Evolutionary conservation across 495 filamentous ascomycete genomes (phyloP).

Genomic region (Platismatia glauca): DNA sequence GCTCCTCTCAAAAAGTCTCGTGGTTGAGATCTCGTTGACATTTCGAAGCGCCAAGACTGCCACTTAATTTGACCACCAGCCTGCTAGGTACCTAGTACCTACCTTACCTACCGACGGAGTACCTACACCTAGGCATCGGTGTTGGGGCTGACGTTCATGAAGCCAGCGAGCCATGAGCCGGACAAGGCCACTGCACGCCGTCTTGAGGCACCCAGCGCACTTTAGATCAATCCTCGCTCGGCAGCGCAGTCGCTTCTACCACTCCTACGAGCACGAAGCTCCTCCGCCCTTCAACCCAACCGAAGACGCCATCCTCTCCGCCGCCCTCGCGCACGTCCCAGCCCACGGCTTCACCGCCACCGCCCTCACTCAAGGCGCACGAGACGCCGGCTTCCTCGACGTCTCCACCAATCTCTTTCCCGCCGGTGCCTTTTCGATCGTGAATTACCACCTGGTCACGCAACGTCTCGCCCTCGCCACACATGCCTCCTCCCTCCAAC

Average conservation of each 20-base stretch:
- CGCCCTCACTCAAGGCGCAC: conserved; percentile 66
- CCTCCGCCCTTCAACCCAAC: conserved; percentile 57
- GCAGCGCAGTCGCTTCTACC: conserved; percentile 45
- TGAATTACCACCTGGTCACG: conserved; percentile 70
- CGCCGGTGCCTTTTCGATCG: conserved; percentile 67
- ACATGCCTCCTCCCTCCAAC: conserved; percentile 25
- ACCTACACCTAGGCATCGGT: no score
- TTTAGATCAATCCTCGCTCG: neutral
- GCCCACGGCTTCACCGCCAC: conserved; percentile 67
- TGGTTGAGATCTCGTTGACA: no score
- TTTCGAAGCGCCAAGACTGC: no score
- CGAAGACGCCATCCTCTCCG: conserved; percentile 70
- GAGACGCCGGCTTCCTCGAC: conserved; percentile 76
- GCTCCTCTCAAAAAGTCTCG: no score
- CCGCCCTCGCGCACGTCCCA: conserved; percentile 72
- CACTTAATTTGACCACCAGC: no score
- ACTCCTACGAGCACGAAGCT: conserved; percentile 59
- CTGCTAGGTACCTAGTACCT: no score
- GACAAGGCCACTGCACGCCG: neutral
- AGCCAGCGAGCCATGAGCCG: neutral
- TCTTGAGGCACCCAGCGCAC: neutral
- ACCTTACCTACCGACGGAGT: no score
- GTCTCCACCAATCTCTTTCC: conserved; percentile 76
- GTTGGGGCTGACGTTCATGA: neutral
- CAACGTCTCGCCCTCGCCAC: conserved; percentile 50